Evolutionary conservation across 306 rosid genomes (phyloP).

Genomic region (Comarum palustre): DNA sequence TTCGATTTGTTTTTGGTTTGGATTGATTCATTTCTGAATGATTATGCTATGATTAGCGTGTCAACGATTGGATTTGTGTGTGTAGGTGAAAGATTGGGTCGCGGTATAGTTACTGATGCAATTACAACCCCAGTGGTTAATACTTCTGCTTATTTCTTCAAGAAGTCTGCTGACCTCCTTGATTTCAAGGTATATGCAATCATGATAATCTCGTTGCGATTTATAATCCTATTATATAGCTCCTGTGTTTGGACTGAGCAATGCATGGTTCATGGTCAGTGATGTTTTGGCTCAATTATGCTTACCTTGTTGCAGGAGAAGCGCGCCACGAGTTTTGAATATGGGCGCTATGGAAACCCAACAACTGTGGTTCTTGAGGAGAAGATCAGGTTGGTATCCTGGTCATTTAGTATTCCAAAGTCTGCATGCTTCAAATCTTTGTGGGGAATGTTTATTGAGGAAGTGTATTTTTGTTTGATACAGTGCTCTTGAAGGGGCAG

Average conservation of each 20-base stretch:
- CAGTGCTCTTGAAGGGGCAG: slow-evolving; percentile 96
- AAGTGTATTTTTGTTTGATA: slow-evolving; percentile 16
- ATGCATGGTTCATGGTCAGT: neutral
- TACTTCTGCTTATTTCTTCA: slow-evolving; percentile 75
- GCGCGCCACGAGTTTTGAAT: slow-evolving; percentile 72
- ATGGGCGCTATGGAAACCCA: slow-evolving; percentile 95
- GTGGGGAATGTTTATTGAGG: slow-evolving; percentile 17
- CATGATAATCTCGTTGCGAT: neutral
- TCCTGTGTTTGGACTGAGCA: neutral
- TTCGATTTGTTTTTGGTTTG: neutral
- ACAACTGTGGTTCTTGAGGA: slow-evolving; percentile 84
- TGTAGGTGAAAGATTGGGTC: slow-evolving; percentile 85
- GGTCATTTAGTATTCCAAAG: neutral
- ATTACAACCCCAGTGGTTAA: slow-evolving; percentile 92
- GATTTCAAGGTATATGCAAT: slow-evolving; percentile 73
- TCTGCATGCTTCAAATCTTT: no score
- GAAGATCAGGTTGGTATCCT: slow-evolving; percentile 71
- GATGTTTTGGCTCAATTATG: slow-evolving; percentile 1
- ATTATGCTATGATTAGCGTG: slow-evolving; percentile 17
- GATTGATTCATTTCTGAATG: slow-evolving; percentile 1
- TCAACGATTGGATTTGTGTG: slow-evolving; percentile 22
- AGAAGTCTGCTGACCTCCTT: slow-evolving; percentile 71
- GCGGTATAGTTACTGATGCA: slow-evolving; percentile 79
- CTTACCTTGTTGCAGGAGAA: slow-evolving; percentile 56
- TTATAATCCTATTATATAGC: neutral